Evolutionary conservation across 345 rosid genomes (phyloP), one percentile per base, ranked within the genome.

Genomic region (Luvunga scandens): DNA sequence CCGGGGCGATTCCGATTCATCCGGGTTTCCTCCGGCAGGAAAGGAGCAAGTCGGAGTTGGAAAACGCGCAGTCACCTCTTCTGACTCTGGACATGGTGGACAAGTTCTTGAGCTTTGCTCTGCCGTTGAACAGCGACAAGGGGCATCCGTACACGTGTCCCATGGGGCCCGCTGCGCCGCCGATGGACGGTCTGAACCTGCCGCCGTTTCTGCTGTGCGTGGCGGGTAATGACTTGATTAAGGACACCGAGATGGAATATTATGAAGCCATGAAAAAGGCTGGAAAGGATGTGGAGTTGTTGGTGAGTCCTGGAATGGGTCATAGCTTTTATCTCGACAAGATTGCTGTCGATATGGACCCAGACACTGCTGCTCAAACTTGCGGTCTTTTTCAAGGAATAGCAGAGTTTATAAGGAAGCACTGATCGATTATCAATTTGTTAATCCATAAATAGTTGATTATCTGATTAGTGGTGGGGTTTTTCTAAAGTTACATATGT

Each of bases 141-240:
- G 90, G 87, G 66, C 90, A 90, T n/a, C 90, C 89, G 0, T 72
- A 85, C 12, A 90, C 90, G 1, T 87, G 92, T 22, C 96, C 93
- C 0, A 89, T 90, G 96, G 96, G 96, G 5, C 14, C n/a, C 0
- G 81, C 31, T 0, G 90, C 90, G 0, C 83, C 84, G 27, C 77
- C 87, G 1, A 19, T 91, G 33, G 79, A 76, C 6, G 45, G 73
- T 33, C 83, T 87, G 76, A 83, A 85, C 7, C 45, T 90, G 67
- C 92, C 93, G 45, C 88, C 93, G 9, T 16, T 79, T n/a, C 68
- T 91, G 42, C 77, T 88, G 0, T 86, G 90, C 16, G 74, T 91
- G 80, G 91, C 92, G 22, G 92, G 77, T 53, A 75, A 70, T 4
- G 93, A 90, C 57, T 53, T 91, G 88, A 70, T 91, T 0, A 38